These are phyloP conservation scores for Tetracladium setigerum DNA, from an alignment of 495 filamentous ascomycete species.

Conservation along the genomic window DNA sequence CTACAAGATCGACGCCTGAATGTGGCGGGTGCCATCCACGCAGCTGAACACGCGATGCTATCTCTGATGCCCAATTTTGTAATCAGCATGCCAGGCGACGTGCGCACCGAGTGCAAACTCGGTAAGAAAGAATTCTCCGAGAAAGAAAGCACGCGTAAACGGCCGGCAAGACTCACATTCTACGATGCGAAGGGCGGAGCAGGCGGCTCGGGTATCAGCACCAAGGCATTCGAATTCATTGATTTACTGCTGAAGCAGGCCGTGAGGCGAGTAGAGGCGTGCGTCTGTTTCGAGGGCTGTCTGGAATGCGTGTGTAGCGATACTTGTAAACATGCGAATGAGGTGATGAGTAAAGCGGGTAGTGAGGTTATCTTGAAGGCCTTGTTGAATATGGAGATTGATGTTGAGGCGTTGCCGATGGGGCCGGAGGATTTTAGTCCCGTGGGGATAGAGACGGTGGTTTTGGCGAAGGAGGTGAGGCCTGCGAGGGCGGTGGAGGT, in stretches of 20 bases:
- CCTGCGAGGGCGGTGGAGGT: conserved; percentile 32
- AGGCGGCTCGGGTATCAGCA: conserved; percentile 75
- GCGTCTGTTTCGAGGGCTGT: conserved; percentile 71
- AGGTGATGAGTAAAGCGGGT: conserved; percentile 91
- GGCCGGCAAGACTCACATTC: conserved; percentile 85
- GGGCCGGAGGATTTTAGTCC: conserved; percentile 53
- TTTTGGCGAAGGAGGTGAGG: conserved; percentile 44
- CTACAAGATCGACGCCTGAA: conserved; percentile 65
- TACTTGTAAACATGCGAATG: conserved; percentile 78
- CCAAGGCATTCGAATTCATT: conserved; percentile 89
- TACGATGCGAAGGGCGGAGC: conserved; percentile 90
- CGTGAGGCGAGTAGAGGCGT: conserved; percentile 62
- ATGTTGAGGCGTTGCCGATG: conserved; percentile 72
- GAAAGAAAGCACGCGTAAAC: conserved; percentile 65
- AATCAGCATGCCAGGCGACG: conserved; percentile 74
- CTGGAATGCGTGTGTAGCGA: conserved; percentile 82
- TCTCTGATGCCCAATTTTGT: conserved; percentile 86
- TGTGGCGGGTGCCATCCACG: conserved; percentile 85
- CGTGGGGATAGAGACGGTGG: conserved; percentile 77
- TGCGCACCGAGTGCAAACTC: conserved; percentile 89
- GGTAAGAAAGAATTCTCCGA: conserved; percentile 72
- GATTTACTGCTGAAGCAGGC: conserved; percentile 72
- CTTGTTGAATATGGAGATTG: conserved; percentile 67
- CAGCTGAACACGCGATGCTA: conserved; percentile 85
- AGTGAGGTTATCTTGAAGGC: conserved; percentile 70